These are phyloP conservation scores for Gynandropsis gynandra DNA, from an alignment of 345 rosid genomes.

Conservation along the genomic window DNA sequence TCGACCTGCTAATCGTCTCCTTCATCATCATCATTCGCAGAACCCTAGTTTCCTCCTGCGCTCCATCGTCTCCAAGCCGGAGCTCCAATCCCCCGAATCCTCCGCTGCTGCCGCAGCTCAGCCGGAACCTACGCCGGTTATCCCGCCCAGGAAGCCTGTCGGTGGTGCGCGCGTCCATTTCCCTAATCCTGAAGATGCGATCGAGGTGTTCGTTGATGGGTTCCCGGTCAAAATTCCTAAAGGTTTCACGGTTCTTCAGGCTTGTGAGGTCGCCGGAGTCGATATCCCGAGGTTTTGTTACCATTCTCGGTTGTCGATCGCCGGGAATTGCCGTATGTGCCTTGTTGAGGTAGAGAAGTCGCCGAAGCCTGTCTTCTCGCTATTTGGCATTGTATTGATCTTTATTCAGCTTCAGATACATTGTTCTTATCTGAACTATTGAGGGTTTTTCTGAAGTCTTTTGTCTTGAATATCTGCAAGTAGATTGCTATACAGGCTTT, in stretches of 20 bases:
- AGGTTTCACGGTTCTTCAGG: slow-evolving; percentile 94
- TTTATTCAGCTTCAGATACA: too few relatives aligned
- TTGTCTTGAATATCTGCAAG: neutral
- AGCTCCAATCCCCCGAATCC: slow-evolving; percentile 70
- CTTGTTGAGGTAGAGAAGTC: slow-evolving; percentile 99
- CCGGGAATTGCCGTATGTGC: slow-evolving; percentile 99
- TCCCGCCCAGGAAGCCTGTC: slow-evolving; percentile 57
- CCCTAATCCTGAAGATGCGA: slow-evolving; percentile 86
- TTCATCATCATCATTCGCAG: slow-evolving; percentile 29
- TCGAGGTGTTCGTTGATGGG: slow-evolving; percentile 96
- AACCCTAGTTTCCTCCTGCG: slow-evolving; percentile 38
- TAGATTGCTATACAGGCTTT: neutral
- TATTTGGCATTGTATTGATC: slow-evolving; percentile 7
- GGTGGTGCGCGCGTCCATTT: slow-evolving; percentile 80
- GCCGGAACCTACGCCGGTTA: slow-evolving; percentile 46
- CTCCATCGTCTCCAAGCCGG: slow-evolving; percentile 61
- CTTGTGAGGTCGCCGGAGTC: slow-evolving; percentile 97
- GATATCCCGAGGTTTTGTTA: slow-evolving; percentile 97
- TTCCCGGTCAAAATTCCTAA: slow-evolving; percentile 90
- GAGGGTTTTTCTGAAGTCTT: neutral
- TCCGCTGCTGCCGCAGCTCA: slow-evolving; percentile 32
- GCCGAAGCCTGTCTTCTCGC: slow-evolving; percentile 93
- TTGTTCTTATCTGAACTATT: neutral
- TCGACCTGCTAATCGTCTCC: slow-evolving; percentile 34
- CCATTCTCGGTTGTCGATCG: slow-evolving; percentile 86